Evolutionary conservation across 768 basidiomycete species (phyloP).

Genomic region (Trametes gibbosa): DNA sequence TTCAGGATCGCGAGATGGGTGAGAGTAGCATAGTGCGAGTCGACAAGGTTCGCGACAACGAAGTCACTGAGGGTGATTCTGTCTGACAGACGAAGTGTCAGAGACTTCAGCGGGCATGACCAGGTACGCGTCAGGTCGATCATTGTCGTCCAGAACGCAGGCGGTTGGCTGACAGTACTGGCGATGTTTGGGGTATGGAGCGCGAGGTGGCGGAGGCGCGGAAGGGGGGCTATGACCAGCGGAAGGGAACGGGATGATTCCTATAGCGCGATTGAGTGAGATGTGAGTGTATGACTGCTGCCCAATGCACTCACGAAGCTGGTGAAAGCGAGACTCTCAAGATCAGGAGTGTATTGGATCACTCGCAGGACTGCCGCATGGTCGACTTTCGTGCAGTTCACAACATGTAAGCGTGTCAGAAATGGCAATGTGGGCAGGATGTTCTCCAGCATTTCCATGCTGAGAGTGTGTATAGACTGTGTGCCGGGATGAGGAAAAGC

Average conservation of each 20-base stretch:
- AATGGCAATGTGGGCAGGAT: conserved; percentile 49
- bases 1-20: conserved; percentile 46
- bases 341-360: conserved; percentile 45
- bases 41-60: conserved; percentile 44
- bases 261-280: conserved; percentile 23
- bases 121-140: conserved; percentile 30
- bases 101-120: conserved; percentile 35
- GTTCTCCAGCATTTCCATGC: conserved; percentile 47
- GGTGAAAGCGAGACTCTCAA: conserved; percentile 62
- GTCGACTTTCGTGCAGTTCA: conserved; percentile 57
- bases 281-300: background rate
- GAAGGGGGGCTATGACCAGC: conserved; percentile 32
- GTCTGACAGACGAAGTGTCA: conserved; percentile 46
- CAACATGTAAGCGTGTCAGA: conserved; percentile 56
- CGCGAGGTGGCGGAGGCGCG: conserved; percentile 48
- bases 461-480: conserved; percentile 57
- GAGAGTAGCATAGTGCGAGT: conserved; percentile 42
- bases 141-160: conserved; percentile 31
- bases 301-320: conserved; percentile 44
- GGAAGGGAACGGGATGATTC: conserved; percentile 33
- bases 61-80: conserved; percentile 36
- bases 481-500: background rate
- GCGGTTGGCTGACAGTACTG: conserved; percentile 20
- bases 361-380: conserved; percentile 49
- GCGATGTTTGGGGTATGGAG: conserved; percentile 45